phyloP scores from a whole-genome alignment of 768 basidiomycete species.

The Suillus hirtellus region DNA sequence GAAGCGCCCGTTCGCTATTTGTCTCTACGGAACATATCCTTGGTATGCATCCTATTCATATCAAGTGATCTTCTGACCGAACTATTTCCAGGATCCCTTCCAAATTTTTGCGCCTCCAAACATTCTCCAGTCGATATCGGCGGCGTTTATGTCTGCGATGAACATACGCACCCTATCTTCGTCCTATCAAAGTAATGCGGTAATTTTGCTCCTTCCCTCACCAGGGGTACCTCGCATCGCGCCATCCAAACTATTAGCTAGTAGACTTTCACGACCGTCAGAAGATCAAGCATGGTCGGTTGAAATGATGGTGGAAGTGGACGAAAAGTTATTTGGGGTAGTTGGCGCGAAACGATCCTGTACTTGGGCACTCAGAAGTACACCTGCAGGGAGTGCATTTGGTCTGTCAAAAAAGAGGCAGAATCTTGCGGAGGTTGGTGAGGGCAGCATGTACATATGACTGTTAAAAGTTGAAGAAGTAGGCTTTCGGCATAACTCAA shows the following conservation, averaged over 20 bases:
- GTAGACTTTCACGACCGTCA: slow-evolving; percentile 24
- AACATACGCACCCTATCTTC: slow-evolving; percentile 17
- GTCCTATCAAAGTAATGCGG: not conserved
- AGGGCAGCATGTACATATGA: slow-evolving; percentile 55
- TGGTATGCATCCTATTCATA: slow-evolving; percentile 10
- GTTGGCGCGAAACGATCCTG: slow-evolving; percentile 29
- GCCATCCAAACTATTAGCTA: slow-evolving; percentile 39
- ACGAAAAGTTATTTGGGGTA: slow-evolving; percentile 37
- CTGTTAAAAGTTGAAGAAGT: not conserved
- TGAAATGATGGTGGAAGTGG: slow-evolving; percentile 34
- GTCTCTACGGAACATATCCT: slow-evolving; percentile 24
- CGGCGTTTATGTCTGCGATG: slow-evolving; percentile 44
- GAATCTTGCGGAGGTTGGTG: slow-evolving; percentile 37
- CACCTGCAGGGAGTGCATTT: slow-evolving; percentile 7
- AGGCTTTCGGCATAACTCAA: not conserved
- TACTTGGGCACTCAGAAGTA: slow-evolving; percentile 19
- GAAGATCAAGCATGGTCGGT: slow-evolving; percentile 39
- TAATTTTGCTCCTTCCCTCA: slow-evolving; percentile 50
- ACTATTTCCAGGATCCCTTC: slow-evolving; percentile 31
- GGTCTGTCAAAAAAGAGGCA: slow-evolving; percentile 14
- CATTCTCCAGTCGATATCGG: slow-evolving; percentile 53
- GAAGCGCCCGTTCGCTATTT: slow-evolving; percentile 59
- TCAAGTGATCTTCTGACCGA: slow-evolving; percentile 7
- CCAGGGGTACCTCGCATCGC: slow-evolving; percentile 42
- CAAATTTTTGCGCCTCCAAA: slow-evolving; percentile 55